These are phyloP conservation scores for Tulasnella sp. DNA, from an alignment of 768 basidiomycete species.

Conservation along the genomic window DNA sequence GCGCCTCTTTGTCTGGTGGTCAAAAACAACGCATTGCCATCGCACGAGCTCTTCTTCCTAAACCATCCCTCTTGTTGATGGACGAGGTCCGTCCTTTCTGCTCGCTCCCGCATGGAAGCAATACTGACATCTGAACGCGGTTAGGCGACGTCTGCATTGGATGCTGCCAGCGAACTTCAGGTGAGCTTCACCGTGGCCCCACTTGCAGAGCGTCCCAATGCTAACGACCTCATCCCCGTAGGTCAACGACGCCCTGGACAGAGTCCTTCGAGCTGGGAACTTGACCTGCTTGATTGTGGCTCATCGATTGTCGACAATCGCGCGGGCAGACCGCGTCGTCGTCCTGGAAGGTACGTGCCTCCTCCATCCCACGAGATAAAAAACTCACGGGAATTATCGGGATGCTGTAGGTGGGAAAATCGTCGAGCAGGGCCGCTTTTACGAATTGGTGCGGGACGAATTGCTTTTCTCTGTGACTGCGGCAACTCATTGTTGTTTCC, in stretches of 20 bases:
- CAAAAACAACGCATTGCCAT: conserved; percentile 53
- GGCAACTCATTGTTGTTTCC: conserved; percentile 6
- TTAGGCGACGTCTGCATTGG: conserved; percentile 50
- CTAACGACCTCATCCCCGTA: conserved; percentile 31
- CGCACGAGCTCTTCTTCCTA: conserved; percentile 76
- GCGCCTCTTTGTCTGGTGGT: conserved; percentile 68
- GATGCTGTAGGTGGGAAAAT: conserved; percentile 59
- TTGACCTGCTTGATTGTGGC: conserved; percentile 89
- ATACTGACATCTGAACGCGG: conserved; percentile 32
- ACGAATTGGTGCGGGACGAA: conserved; percentile 54
- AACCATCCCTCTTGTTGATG: conserved; percentile 79
- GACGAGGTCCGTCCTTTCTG: conserved; percentile 54
- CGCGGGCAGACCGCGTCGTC: conserved; percentile 82
- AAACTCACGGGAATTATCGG: not conserved
- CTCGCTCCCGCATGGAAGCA: not conserved
- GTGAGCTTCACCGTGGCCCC: conserved; percentile 31
- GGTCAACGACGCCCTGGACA: conserved; percentile 90
- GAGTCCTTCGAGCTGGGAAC: conserved; percentile 69
- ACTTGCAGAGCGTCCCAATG: not conserved
- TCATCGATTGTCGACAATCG: conserved; percentile 84
- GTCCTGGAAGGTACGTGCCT: conserved; percentile 69
- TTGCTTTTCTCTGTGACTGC: conserved; percentile 14
- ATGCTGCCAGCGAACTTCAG: conserved; percentile 82
- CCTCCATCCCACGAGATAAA: not conserved
- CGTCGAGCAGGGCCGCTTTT: conserved; percentile 77